Conservation (phyloP, 768 basidiomycete genomes). For the Kwoniella europaea region DNA sequence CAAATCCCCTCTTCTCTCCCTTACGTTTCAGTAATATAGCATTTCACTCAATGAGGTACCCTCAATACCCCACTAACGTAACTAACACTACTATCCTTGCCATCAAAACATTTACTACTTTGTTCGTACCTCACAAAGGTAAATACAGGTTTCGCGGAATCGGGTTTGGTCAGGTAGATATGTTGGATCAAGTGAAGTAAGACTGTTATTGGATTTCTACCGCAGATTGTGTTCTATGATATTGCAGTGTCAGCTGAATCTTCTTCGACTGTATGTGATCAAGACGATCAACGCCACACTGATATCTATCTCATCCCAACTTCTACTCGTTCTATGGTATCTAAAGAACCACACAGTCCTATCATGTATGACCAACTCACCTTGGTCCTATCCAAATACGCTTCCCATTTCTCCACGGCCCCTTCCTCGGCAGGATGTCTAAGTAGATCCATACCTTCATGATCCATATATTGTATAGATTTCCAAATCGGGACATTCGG, state of each 20-base stretch:
- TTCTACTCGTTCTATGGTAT: no score
- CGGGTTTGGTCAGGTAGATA: slow-evolving; percentile 59
- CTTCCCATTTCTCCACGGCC: slow-evolving; percentile 44
- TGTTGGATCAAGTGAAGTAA: slow-evolving; percentile 75
- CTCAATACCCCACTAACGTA: slow-evolving; percentile 76
- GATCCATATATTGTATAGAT: slow-evolving; percentile 83
- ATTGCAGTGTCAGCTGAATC: slow-evolving; percentile 31
- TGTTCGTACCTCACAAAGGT: slow-evolving; percentile 94
- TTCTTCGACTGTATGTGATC: no score
- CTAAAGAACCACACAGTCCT: neutral
- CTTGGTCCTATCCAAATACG: slow-evolving; percentile 54
- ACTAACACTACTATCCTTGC: slow-evolving; percentile 87
- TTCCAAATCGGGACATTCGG: slow-evolving; percentile 70
- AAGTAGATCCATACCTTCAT: slow-evolving; percentile 73
- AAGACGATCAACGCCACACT: no score
- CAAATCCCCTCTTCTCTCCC: neutral
- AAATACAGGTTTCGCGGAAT: slow-evolving; percentile 59
- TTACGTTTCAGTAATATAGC: no score
- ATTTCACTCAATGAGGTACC: slow-evolving; percentile 20
- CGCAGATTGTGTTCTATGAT: slow-evolving; percentile 93
- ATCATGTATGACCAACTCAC: slow-evolving; percentile 35
- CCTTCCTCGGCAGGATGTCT: slow-evolving; percentile 39
- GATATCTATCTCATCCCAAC: no score
- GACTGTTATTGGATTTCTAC: slow-evolving; percentile 92
- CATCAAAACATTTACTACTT: slow-evolving; percentile 72